Conservation (phyloP, 257 asterid species). For the Nicotiana paniculata region DNA sequence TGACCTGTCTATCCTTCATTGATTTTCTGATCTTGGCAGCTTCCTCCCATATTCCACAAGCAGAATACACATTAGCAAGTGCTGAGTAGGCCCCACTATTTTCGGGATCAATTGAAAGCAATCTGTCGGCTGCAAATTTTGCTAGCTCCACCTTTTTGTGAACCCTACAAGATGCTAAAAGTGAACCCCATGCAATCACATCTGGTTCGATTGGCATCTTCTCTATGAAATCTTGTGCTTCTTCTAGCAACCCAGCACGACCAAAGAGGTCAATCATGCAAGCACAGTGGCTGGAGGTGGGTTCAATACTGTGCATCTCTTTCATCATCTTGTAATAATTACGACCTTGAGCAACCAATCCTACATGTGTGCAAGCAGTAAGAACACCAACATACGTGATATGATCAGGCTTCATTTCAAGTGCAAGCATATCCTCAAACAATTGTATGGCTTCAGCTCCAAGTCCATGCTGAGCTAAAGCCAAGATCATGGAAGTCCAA, state of each 20-base stretch:
- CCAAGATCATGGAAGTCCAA: constrained; percentile 85
- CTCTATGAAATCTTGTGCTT: constrained; percentile 61
- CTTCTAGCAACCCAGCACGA: constrained; percentile 76
- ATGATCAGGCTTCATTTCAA: constrained; percentile 60
- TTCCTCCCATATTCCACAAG: constrained; percentile 78
- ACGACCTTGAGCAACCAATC: constrained; percentile 73
- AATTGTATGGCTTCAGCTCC: constrained; percentile 64
- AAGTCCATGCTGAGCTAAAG: constrained; percentile 78
- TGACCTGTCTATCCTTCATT: constrained; percentile 77
- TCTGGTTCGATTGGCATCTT: constrained; percentile 69
- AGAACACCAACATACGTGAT: constrained; percentile 79
- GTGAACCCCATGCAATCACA: constrained; percentile 60
- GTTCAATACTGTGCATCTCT: constrained; percentile 49
- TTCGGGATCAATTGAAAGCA: constrained; percentile 65
- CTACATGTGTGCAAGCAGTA: constrained; percentile 79
- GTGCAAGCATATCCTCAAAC: constrained; percentile 57
- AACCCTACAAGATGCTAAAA: constrained; percentile 69
- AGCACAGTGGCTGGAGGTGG: constrained; percentile 70
- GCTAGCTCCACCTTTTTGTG: constrained; percentile 71
- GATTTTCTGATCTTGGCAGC: constrained; percentile 72
- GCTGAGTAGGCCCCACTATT: constrained; percentile 84
- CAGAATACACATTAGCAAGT: constrained; percentile 73
- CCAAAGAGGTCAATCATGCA: constrained; percentile 84
- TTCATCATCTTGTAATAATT: constrained; percentile 64
- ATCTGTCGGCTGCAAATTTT: constrained; percentile 57